A percentile compares a stretch with the other conserved stretches of the same genome.
phyloP scores from a whole-genome alignment of 345 rosid genomes.

The Cochlearia excelsa region DNA sequence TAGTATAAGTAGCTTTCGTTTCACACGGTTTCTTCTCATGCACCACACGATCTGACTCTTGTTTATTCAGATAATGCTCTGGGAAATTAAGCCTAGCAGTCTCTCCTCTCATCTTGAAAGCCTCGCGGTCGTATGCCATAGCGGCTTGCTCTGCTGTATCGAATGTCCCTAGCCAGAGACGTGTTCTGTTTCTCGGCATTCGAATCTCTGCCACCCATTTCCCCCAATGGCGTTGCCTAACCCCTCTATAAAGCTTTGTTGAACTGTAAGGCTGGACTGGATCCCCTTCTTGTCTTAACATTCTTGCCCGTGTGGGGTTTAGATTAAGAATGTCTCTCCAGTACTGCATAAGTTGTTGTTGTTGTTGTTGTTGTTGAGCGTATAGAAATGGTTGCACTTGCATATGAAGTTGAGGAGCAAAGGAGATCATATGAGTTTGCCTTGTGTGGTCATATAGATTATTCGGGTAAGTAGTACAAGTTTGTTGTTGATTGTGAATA shows the following conservation, averaged over 20 bases:
- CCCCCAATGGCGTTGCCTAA: conserved; percentile 95
- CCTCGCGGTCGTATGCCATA: conserved; percentile 88
- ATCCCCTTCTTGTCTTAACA: conserved; percentile 58
- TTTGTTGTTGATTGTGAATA: conserved; percentile 44
- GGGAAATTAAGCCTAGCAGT: conserved; percentile 88
- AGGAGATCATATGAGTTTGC: conserved; percentile 68
- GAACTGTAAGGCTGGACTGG: conserved; percentile 64
- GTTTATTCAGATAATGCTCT: conserved; percentile 64
- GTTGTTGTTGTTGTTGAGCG: conserved; percentile 51
- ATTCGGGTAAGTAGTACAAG: conserved; percentile 22
- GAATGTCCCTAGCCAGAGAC: conserved; percentile 96
- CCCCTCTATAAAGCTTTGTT: conserved; percentile 86
- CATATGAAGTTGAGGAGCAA: conserved; percentile 40
- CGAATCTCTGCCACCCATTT: conserved; percentile 99
- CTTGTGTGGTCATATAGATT: conserved; percentile 21
- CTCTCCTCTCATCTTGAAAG: conserved; percentile 80
- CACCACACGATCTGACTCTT: conserved; percentile 31
- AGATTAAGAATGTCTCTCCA: conserved; percentile 61
- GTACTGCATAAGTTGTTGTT: conserved; percentile 57
- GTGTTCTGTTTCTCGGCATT: conserved; percentile 81
- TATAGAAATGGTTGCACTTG: conserved; percentile 42
- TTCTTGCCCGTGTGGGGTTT: conserved; percentile 71
- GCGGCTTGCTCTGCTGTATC: conserved; percentile 94
- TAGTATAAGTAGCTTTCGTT: background rate
- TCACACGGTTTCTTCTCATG: conserved; percentile 22